phyloP scores from a whole-genome alignment of 2,329 filamentous ascomycete species.

The Penicillium hesseltinei region DNA sequence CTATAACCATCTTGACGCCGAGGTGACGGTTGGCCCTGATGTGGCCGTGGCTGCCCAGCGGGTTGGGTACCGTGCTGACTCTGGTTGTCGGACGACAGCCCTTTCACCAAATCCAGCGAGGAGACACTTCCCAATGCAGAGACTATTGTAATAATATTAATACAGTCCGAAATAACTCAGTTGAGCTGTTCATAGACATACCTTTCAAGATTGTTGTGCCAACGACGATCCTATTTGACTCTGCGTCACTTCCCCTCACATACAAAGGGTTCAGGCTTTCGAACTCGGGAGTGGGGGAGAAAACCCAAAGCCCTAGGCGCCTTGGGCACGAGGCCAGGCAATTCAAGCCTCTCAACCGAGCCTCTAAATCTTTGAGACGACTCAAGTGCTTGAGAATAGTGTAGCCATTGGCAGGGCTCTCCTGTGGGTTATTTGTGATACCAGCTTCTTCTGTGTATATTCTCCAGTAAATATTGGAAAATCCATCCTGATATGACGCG shows the following conservation, averaged over 20 bases:
- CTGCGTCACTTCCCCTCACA: constrained; percentile 23
- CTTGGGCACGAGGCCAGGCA: constrained; percentile 42
- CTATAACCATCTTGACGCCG: constrained; percentile 33
- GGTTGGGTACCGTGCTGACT: constrained; percentile 18
- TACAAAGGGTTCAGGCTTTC: constrained; percentile 33
- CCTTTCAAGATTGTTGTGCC: constrained; percentile 36
- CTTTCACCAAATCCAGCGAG: constrained; percentile 37
- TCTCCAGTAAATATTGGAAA: constrained; percentile 45
- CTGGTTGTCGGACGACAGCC: constrained; percentile 34
- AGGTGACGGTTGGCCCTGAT: constrained; percentile 23
- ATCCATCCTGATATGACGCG: constrained; percentile 37
- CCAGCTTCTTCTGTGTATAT: constrained; percentile 41
- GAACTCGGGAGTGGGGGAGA: constrained; percentile 41
- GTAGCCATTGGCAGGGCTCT: constrained; percentile 37
- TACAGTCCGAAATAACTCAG: neutral
- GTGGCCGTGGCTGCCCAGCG: constrained; percentile 24
- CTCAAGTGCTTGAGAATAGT: constrained; percentile 40
- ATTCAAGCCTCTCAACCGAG: constrained; percentile 35
- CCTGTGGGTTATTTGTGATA: constrained; percentile 30
- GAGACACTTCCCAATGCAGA: constrained; percentile 38
- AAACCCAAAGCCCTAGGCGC: constrained; percentile 42
- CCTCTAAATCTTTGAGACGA: constrained; percentile 41
- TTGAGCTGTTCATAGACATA: constrained; percentile 9
- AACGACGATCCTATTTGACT: constrained; percentile 32
- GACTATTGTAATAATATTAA: constrained; percentile 23